A percentile compares a stretch with the other conserved stretches of the same genome.
Conservation (phyloP, 441 rosid species). For the Mallotus japonicus region DNA sequence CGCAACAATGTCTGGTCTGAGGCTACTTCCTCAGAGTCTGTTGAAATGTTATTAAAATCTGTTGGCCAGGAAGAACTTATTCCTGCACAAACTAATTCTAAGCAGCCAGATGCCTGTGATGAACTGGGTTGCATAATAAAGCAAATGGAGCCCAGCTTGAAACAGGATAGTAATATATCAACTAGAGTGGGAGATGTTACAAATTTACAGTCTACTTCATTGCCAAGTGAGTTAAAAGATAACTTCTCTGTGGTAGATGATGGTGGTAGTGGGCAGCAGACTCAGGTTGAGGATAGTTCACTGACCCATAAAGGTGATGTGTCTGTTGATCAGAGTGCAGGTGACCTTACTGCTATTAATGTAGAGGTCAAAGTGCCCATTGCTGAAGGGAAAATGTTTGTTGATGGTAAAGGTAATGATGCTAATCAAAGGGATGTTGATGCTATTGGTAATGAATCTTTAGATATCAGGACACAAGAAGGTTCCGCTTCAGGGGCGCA, state of each 20-base stretch:
- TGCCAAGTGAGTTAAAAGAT: conserved; percentile 37
- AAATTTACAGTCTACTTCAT: conserved; percentile 36
- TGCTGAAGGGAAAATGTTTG: conserved; percentile 13
- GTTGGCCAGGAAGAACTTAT: conserved; percentile 85
- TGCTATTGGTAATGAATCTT: conserved; percentile 31
- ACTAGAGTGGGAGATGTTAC: conserved; percentile 36
- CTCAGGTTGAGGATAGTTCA: conserved; percentile 40
- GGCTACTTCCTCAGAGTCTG: conserved; percentile 97
- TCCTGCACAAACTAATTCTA: conserved; percentile 43
- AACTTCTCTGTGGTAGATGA: conserved; percentile 36
- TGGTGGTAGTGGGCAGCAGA: conserved; percentile 40
- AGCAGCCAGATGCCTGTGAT: conserved; percentile 66
- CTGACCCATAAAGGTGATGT: conserved; percentile 33
- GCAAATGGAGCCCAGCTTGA: conserved; percentile 70
- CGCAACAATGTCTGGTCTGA: conserved; percentile 98
- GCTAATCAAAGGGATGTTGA: conserved; percentile 32
- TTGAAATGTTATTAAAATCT: conserved; percentile 98
- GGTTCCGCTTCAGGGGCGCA: conserved; percentile 40
- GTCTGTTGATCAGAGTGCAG: conserved; percentile 37
- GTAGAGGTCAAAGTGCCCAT: conserved; percentile 31
- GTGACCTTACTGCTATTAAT: conserved; percentile 27
- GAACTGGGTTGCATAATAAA: conserved; percentile 69
- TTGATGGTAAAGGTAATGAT: conserved; percentile 27
- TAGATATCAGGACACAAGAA: conserved; percentile 35
- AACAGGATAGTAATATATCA: conserved; percentile 35